These are phyloP conservation scores for Talaromyces piceae DNA, from an alignment of 2,329 filamentous ascomycete species.

Conservation along the genomic window DNA sequence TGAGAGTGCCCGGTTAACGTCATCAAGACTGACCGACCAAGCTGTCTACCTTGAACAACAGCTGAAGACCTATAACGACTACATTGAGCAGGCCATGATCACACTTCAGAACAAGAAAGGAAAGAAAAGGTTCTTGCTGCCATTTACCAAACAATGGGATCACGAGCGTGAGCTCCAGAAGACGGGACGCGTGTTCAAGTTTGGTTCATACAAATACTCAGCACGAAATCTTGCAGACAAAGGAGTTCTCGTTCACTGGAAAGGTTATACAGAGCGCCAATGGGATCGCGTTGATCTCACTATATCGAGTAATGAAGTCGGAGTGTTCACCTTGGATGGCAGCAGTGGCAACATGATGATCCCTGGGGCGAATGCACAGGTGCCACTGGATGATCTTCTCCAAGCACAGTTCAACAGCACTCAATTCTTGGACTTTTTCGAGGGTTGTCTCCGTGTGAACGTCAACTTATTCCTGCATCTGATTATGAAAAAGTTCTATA, in stretches of 20 bases:
- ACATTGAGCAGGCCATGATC: slow-evolving; percentile 97
- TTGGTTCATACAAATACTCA: slow-evolving; percentile 96
- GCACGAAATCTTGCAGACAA: slow-evolving; percentile 83
- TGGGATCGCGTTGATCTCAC: slow-evolving; percentile 92
- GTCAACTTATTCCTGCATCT: slow-evolving; percentile 95
- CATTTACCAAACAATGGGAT: slow-evolving; percentile 98
- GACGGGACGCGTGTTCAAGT: slow-evolving; percentile 88
- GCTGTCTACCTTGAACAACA: slow-evolving; percentile 90
- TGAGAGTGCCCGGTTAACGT: slow-evolving; percentile 50
- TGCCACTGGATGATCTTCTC: slow-evolving; percentile 86
- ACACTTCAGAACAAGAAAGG: slow-evolving; percentile 96
- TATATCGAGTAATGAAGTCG: slow-evolving; percentile 87
- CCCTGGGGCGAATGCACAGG: slow-evolving; percentile 78
- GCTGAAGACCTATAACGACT: slow-evolving; percentile 96
- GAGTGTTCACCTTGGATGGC: slow-evolving; percentile 87
- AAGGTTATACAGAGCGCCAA: slow-evolving; percentile 70
- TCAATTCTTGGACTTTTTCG: slow-evolving; percentile 93
- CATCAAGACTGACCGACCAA: slow-evolving; percentile 48
- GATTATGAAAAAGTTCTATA: slow-evolving; percentile 98
- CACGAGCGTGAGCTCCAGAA: slow-evolving; percentile 93
- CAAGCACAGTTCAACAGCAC: slow-evolving; percentile 97
- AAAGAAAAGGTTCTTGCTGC: slow-evolving; percentile 87
- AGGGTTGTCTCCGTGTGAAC: slow-evolving; percentile 78
- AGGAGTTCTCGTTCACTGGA: slow-evolving; percentile 89
- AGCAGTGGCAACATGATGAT: slow-evolving; percentile 91